Evolutionary conservation across 108 stramenopile species (phyloP), one percentile per base, ranked within the genome.

Genomic region (Licmophora abbreviata): DNA sequence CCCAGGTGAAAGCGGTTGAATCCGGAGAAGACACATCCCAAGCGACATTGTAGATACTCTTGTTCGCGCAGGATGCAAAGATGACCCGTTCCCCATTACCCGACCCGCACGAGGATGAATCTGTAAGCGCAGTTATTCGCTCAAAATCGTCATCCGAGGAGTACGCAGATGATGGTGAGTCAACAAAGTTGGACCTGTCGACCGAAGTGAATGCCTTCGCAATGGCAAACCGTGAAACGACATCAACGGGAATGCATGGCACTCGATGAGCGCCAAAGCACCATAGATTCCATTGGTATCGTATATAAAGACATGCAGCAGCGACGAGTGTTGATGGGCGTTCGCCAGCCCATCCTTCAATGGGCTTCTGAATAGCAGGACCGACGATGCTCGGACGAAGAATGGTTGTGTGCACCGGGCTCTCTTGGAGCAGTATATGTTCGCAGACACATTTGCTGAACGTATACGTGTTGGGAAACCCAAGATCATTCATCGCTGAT

Each of bases 391-490:
- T 79, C 10, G 92, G 92, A 53, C 92, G 69, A 17, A 89, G 59
- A 42, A 93, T 85, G 23, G 83, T 58, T 1, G 87, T 93, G 24
- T 80, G 44, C 1, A 71, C 52, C 20, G 27, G 14, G 4, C 48
- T 59, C 11, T 44, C 44, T 35, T 43, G 54, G 7, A 58, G 61
- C 1, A 93, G 68, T 32, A 93, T 52, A 56, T 89, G 87, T 63
- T 93, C 92, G 46, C 85, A 83, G 20, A 93, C 68, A 36, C 87
- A 81, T 64, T 93, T 93, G 68, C 81, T 83, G 48, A 93, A 83
- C 12, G 83, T 76, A 67, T 93, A 93, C 7, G 81, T 83, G 33
- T 93, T 93, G 10, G 83, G 81, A 59, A 87, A 89, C 34, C 59
- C 68, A 29, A 85, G 61, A 18, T 81, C 79, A 32, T 69, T 46